Evolutionary conservation across 805 yeast genomes (phyloP).

Genomic region (Saccharomycopsis javanensis): DNA sequence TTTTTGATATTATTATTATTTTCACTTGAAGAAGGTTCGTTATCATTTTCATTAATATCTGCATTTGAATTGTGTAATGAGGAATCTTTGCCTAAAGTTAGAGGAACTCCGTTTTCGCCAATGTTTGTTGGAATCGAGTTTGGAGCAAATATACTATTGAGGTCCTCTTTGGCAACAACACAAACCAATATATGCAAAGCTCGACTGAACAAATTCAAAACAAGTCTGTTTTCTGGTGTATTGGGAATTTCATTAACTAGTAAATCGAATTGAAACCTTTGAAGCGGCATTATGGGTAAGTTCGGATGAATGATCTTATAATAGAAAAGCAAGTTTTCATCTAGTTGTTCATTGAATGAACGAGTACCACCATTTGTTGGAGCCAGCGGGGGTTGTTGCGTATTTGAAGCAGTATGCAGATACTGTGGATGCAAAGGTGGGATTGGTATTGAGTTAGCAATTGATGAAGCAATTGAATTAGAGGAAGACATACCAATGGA

Average conservation of each 20-base stretch:
- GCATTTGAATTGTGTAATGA: neutral
- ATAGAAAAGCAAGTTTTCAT: slow-evolving; percentile 27
- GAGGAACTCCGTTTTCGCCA: neutral
- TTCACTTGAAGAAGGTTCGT: neutral
- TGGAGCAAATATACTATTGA: slow-evolving; percentile 22
- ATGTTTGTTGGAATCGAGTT: neutral
- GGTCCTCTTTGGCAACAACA: slow-evolving; percentile 26
- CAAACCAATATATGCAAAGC: slow-evolving; percentile 30
- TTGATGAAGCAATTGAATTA: neutral
- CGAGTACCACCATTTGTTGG: neutral
- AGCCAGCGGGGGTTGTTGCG: neutral
- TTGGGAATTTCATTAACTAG: slow-evolving; percentile 19
- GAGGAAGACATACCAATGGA: neutral
- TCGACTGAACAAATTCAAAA: slow-evolving; percentile 29
- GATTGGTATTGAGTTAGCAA: neutral
- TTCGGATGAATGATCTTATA: slow-evolving; percentile 30
- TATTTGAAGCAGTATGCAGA: no score
- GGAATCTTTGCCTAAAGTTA: neutral
- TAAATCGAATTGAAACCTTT: slow-evolving; percentile 21
- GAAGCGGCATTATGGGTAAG: slow-evolving; percentile 34
- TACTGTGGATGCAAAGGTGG: neutral
- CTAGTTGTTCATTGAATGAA: slow-evolving; percentile 18
- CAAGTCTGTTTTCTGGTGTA: slow-evolving; percentile 21
- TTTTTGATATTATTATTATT: neutral
- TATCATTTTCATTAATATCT: neutral